Conservation (phyloP, 2,329 filamentous ascomycete genomes). For the Claviceps capensis region DNA sequence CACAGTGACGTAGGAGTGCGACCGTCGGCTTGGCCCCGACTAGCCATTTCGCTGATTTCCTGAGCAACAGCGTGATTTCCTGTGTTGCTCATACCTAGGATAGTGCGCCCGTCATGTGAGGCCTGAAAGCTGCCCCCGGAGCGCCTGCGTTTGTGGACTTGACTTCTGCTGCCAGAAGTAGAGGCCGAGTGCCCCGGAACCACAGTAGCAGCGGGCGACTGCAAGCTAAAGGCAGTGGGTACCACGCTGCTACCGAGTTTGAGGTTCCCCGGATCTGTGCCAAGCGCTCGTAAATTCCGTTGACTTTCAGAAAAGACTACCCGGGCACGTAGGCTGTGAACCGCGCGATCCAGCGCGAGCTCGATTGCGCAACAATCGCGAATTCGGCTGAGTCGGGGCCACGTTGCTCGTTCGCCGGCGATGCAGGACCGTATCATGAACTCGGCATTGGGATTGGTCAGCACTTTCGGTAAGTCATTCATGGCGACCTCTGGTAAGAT, state of each 20-base stretch:
- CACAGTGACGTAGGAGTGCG: constrained; percentile 16
- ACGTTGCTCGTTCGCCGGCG: constrained; percentile 73
- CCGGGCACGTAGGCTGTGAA: constrained; percentile 52
- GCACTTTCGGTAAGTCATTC: constrained; percentile 58
- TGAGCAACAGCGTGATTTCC: constrained; percentile 32
- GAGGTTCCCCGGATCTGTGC: constrained; percentile 15
- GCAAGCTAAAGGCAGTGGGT: neutral
- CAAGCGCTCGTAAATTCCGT: constrained; percentile 40
- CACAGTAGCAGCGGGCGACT: neutral
- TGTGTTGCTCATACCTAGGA: constrained; percentile 26
- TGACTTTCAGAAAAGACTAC: constrained; percentile 58
- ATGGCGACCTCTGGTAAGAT: constrained; percentile 72
- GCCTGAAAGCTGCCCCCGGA: constrained; percentile 36
- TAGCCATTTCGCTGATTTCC: constrained; percentile 28
- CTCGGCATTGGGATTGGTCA: constrained; percentile 72
- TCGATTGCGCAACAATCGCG: constrained; percentile 82
- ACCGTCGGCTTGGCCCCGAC: constrained; percentile 14
- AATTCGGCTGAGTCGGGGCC: constrained; percentile 78
- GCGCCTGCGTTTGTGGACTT: constrained; percentile 29
- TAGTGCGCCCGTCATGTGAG: constrained; percentile 20
- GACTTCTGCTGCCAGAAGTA: constrained; percentile 11
- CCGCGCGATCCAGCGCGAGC: constrained; percentile 63
- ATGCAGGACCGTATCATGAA: constrained; percentile 75
- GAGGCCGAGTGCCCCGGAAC: neutral
- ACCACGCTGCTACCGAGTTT: constrained; percentile 9